These are phyloP conservation scores for Nicotiana tabacum DNA, from an alignment of 257 asterid species.

Conservation along the genomic window DNA sequence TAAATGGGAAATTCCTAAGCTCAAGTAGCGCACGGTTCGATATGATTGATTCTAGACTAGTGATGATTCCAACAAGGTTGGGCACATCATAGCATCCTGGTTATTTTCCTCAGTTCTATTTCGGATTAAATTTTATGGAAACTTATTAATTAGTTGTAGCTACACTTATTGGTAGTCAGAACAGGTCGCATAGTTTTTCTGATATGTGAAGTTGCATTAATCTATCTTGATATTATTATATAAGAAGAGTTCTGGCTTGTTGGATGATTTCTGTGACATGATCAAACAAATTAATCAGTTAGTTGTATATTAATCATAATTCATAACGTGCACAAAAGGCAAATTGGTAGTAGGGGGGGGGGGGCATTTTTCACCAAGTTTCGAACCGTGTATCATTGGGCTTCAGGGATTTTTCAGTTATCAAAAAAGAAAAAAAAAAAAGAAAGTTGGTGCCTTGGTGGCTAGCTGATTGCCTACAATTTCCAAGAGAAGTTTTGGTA, in stretches of 20 bases:
- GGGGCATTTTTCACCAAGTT: too few species aligned
- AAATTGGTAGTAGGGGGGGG: too few species aligned
- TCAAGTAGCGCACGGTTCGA: too few species aligned
- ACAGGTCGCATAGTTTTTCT: neutral
- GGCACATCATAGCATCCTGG: neutral
- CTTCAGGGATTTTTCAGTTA: too few species aligned
- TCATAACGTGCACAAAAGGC: neutral
- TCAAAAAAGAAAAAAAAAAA: too few species aligned
- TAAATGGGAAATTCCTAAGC: too few species aligned
- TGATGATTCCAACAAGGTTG: neutral
- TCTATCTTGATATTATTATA: neutral
- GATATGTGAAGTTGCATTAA: neutral
- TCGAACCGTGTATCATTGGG: too few species aligned
- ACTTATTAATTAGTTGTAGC: neutral
- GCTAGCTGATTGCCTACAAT: neutral
- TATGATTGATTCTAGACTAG: neutral
- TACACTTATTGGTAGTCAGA: neutral
- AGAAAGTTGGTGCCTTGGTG: neutral
- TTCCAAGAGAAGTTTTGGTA: neutral
- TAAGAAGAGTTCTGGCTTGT: neutral
- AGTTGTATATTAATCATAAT: neutral
- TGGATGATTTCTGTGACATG: neutral
- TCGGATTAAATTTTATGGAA: neutral
- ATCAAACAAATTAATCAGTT: neutral
- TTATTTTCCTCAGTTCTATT: neutral